Evolutionary conservation across 2,329 filamentous ascomycete genomes (phyloP).

Genomic region (Ophidiomyces ophidiicola): DNA sequence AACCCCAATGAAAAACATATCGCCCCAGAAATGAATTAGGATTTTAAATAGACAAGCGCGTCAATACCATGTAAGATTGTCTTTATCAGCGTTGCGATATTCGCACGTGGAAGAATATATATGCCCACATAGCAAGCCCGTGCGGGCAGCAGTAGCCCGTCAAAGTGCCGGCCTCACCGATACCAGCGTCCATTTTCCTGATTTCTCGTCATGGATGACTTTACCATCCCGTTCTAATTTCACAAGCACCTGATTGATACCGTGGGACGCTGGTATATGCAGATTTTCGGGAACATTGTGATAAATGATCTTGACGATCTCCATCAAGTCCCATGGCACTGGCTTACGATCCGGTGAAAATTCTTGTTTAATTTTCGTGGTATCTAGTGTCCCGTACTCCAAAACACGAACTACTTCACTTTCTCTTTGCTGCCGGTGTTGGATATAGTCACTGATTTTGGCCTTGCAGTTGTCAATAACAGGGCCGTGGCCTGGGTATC

Average conservation of each 20-base stretch:
- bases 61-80: no score
- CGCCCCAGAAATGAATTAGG: no score
- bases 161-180: constrained; percentile 24
- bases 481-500: constrained; percentile 79
- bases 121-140: no score
- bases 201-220: constrained; percentile 34
- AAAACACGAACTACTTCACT: constrained; percentile 60
- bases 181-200: constrained; percentile 19
- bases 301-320: constrained; percentile 83
- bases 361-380: constrained; percentile 18
- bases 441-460: constrained; percentile 71
- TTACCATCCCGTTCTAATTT: constrained; percentile 68
- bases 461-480: constrained; percentile 59
- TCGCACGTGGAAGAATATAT: no score
- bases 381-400: constrained; percentile 30
- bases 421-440: constrained; percentile 68
- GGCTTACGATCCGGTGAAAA: constrained; percentile 17
- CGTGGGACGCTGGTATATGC: constrained; percentile 61
- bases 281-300: constrained; percentile 62
- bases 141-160: no score
- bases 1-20: no score
- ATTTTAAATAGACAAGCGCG: no score
- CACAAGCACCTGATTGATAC: constrained; percentile 62
- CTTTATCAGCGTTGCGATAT: no score
- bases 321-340: constrained; percentile 55